These are phyloP conservation scores for Monosporascus sp. DNA, from an alignment of 2,329 filamentous ascomycete genomes.

Conservation along the genomic window DNA sequence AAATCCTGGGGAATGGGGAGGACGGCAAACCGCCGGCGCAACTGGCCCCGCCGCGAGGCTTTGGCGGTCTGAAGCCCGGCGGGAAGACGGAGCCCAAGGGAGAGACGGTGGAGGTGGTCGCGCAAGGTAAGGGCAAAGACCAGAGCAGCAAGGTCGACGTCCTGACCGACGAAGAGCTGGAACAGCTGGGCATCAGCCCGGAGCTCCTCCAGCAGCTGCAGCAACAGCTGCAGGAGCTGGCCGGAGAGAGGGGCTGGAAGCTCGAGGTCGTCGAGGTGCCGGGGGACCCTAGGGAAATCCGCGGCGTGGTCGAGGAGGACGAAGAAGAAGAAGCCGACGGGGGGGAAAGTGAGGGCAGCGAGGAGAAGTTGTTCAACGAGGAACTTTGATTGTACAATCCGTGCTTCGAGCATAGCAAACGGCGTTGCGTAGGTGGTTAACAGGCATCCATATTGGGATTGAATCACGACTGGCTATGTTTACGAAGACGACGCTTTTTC, in stretches of 20 bases:
- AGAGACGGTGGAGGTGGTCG: conserved; percentile 39
- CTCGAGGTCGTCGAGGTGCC: conserved; percentile 72
- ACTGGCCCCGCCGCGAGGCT: conserved; percentile 40
- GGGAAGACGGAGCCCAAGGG: conserved; percentile 7
- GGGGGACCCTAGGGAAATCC: conserved; percentile 56
- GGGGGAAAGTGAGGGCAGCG: conserved; percentile 33
- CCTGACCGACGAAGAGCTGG: conserved; percentile 61
- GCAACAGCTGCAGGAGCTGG: conserved; percentile 62
- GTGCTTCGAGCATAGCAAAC: conserved; percentile 12
- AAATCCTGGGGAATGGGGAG: conserved; percentile 41
- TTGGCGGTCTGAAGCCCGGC: conserved; percentile 5
- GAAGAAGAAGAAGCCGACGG: conserved; percentile 40
- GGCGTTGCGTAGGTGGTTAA: conserved; percentile 8
- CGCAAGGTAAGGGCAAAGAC: conserved; percentile 40
- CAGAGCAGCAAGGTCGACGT: conserved; percentile 58
- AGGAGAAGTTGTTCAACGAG: conserved; percentile 49
- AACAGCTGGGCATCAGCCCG: conserved; percentile 60
- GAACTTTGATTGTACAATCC: conserved; percentile 36
- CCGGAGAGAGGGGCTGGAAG: conserved; percentile 70
- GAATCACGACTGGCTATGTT: too few species aligned
- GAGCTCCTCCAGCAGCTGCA: conserved; percentile 65
- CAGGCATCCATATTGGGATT: too few species aligned
- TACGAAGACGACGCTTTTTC: too few species aligned
- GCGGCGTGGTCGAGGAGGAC: conserved; percentile 61
- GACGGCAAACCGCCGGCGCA: conserved; percentile 42